Base-by-base conservation (phyloP, 345 rosid species). In the Orychophragmus violaceus region DNA sequence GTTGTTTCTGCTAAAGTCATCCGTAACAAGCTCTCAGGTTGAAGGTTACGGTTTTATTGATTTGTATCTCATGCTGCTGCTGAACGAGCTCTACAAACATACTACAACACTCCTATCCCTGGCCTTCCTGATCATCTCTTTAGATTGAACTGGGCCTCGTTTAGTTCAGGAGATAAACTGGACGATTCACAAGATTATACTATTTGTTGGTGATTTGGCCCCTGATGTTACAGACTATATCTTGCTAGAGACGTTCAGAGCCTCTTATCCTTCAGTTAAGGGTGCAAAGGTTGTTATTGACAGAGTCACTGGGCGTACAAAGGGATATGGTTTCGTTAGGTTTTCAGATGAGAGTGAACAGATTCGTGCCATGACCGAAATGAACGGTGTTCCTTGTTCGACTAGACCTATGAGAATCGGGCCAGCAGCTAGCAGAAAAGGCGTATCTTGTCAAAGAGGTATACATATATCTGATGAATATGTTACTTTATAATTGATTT, bases 231-330 rank as follows among this genome's bases (percentile, higher is more conserved):
- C 96, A 0, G 97, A 93, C 60, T 88, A 88, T 66, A 74, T 78
- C 73, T 82, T 93, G 10, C 96, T 90, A 70, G 96, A 90, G 82
- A 93, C 87, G 11, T 93, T 90, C 57, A 84, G 84, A 69, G 82
- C 76, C 3, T 83, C 78, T 55, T 93, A 74, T 79, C 80, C 90
- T 14, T 82, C 94, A 1, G 82, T 85, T 35, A 93, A 85, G 59
- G 88, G 97, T 56, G 97, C 97, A 0, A 93, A 93, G 74, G 97
- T 93, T 70, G 98, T 93, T 28, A 86, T 89, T 63, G 98, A 93
- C 74, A 86, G 94, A 81, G 75, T 75, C 16, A 93, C 97, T 65
- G 90, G 87, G 25, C 94, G 96, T 13, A 70, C 96, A 0, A 93
- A 92, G 61, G 97, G 96, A 28, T 93, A 90, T 71, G 97, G 98